A percentile compares a stretch with the other conserved stretches of the same genome.
These are phyloP conservation scores for Lasiosphaeria miniovina DNA, from an alignment of 495 filamentous ascomycete genomes.

Conservation along the genomic window DNA sequence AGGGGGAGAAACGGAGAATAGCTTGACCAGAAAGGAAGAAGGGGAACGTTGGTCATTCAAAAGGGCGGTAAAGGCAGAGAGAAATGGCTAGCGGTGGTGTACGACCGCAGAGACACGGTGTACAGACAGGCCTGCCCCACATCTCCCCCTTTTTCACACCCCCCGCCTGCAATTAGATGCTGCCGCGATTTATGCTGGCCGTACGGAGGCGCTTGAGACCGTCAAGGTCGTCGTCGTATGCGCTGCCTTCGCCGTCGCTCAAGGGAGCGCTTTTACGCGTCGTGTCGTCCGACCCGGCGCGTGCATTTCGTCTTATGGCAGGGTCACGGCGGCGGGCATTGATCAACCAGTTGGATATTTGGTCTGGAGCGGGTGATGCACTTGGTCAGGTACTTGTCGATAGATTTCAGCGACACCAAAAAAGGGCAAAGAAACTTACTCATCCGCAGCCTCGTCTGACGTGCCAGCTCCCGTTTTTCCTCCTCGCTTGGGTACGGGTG, in stretches of 20 bases:
- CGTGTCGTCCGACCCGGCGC: conserved; percentile 38
- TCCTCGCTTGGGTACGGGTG: conserved; percentile 91
- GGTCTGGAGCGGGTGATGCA: conserved; percentile 26
- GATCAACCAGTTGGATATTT: conserved; percentile 97
- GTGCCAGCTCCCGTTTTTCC: conserved; percentile 80
- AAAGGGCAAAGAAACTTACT: conserved; percentile 55
- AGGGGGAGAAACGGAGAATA: too few species aligned
- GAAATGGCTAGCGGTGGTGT: neutral
- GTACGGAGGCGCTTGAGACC: conserved; percentile 16
- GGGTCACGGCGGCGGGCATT: conserved; percentile 83
- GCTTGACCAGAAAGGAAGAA: too few species aligned
- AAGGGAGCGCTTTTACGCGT: conserved; percentile 18
- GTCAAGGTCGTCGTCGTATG: conserved; percentile 35
- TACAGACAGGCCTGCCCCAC: neutral
- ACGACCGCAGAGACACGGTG: neutral
- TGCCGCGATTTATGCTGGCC: conserved; percentile 22
- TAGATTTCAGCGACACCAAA: neutral
- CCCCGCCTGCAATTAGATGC: conserved; percentile 11
- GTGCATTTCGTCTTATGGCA: conserved; percentile 53
- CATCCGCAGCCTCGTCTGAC: conserved; percentile 71
- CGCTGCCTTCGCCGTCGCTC: conserved; percentile 40
- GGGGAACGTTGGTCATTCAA: too few species aligned
- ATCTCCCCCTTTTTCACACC: neutral
- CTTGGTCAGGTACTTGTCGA: conserved; percentile 11
- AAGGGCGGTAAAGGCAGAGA: too few species aligned